These are phyloP conservation scores for Diaporthe aspalathi DNA, from an alignment of 2,329 filamentous ascomycete genomes.

Conservation along the genomic window DNA sequence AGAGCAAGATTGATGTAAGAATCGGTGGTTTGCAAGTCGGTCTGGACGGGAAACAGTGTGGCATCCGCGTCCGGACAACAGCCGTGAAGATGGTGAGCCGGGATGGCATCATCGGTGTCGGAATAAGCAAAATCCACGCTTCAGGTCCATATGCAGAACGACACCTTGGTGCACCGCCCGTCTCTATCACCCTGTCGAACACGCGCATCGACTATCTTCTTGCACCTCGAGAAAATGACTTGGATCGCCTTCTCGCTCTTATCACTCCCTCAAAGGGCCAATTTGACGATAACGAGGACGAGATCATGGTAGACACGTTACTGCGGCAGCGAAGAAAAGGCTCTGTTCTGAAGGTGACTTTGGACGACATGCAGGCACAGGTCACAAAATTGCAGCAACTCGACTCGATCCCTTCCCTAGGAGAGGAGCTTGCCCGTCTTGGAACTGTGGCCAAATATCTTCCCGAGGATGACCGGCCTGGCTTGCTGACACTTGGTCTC, in stretches of 20 bases:
- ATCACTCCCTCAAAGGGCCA: constrained; percentile 93
- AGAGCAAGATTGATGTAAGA: constrained; percentile 79
- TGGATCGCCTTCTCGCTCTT: constrained; percentile 84
- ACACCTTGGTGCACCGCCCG: constrained; percentile 66
- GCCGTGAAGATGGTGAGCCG: constrained; percentile 85
- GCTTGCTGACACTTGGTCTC: constrained; percentile 79
- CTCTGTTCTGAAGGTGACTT: constrained; percentile 77
- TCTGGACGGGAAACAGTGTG: constrained; percentile 82
- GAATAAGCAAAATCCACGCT: constrained; percentile 80
- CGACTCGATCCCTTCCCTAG: constrained; percentile 75
- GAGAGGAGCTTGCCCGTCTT: constrained; percentile 82
- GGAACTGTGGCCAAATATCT: constrained; percentile 93
- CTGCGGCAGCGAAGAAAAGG: constrained; percentile 88
- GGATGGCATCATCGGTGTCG: constrained; percentile 76
- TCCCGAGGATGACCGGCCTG: constrained; percentile 93
- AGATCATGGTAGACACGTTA: constrained; percentile 94
- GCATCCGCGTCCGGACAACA: constrained; percentile 78
- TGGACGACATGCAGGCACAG: constrained; percentile 73
- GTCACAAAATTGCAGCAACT: constrained; percentile 74
- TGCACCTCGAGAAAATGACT: constrained; percentile 80
- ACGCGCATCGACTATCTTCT: constrained; percentile 79
- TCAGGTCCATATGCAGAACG: constrained; percentile 74
- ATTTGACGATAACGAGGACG: constrained; percentile 86
- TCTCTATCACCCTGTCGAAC: constrained; percentile 71
- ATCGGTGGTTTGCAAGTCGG: constrained; percentile 82